These are phyloP conservation scores for Melocanna baccifera DNA, from an alignment of 176 grass and related monocot species.

Conservation along the genomic window DNA sequence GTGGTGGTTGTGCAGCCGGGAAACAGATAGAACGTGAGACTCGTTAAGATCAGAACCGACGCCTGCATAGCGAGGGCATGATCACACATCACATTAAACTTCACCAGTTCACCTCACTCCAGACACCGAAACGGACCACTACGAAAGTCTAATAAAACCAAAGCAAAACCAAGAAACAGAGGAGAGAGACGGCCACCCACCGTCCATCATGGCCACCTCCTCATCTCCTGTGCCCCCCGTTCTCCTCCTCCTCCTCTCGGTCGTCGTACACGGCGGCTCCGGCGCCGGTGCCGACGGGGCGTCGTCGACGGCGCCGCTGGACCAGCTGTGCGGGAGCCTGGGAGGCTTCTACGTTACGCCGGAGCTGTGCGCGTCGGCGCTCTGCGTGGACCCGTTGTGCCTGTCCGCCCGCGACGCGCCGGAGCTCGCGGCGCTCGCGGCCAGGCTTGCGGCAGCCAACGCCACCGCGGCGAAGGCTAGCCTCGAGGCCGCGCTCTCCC, in stretches of 20 bases:
- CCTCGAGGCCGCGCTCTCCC: conserved; percentile 13
- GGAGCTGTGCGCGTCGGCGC: conserved; percentile 15
- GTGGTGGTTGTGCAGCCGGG: not conserved
- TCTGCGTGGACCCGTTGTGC: conserved; percentile 38
- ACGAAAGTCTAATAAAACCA: not conserved
- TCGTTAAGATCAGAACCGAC: not conserved
- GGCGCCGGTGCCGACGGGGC: too few species aligned
- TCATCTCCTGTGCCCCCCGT: not conserved
- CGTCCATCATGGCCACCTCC: not conserved
- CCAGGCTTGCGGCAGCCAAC: conserved; percentile 18
- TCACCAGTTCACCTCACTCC: too few species aligned
- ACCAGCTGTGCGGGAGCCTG: conserved; percentile 34
- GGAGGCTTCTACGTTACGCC: conserved; percentile 52
- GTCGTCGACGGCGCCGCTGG: not conserved
- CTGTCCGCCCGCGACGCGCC: conserved; percentile 20
- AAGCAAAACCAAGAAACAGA: not conserved
- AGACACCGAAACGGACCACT: not conserved
- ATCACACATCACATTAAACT: not conserved
- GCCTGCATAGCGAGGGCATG: not conserved
- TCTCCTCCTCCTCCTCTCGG: accelerated
- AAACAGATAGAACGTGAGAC: not conserved
- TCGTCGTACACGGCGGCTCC: not conserved
- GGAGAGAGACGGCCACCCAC: not conserved
- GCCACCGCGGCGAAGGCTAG: conserved; percentile 29
- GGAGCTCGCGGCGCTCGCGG: conserved; percentile 35